Base-by-base conservation (phyloP, 371 early-diverging fungal species). In the Aphelidium insulamus region DNA sequence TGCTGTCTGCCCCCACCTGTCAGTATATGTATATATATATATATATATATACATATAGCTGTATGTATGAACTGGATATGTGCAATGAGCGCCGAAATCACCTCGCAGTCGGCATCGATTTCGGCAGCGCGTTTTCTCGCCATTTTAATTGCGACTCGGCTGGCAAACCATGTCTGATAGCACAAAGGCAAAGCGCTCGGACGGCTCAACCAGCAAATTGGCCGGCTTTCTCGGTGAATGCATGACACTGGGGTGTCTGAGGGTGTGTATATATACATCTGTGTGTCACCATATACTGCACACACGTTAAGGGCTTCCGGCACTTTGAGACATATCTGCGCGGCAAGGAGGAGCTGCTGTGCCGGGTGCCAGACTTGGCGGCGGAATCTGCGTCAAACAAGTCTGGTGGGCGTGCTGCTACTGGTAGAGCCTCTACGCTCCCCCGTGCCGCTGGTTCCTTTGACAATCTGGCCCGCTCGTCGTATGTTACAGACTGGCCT, bases 341-440 rank as follows among this genome's bases (percentile, higher is more conserved):
- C 30, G 72, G 78, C 30, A 54, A 72, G 20, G 80, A 79, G 47
- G 80, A 79, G 28, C 46, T 79, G 2, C 44, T 78, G 1, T 45
- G 77, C 17, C 58, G 62, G 8, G 64, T 75, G n/a, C n/a, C n/a
- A n/a, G n/a, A n/a, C n/a, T n/a, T n/a, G n/a, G n/a, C n/a, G n/a
- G n/a, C 26, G 61, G 49, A 41, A 50, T 49, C 20, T 46, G 45
- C 41, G 31, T 22, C 30, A 43, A 33, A 33, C 44, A 33, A 26
- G 26, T 19, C 19, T 30, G 31, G 16, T 26, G 26, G 41, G 30
- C 33, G 36, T 36, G 4, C 30, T 41, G 29, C 30, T 41, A 27
- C 5, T 16, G 12, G 38, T n/a, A 30, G 17, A 14, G 21, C 11
- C 12, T 23, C 12, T 15, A 22, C 19, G 25, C 41, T 20, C 22